Percentiles rank a stretch among this genome's conserved stretches.
Evolutionary conservation across 495 filamentous ascomycete species (phyloP).

Genomic region (Podospora australis): DNA sequence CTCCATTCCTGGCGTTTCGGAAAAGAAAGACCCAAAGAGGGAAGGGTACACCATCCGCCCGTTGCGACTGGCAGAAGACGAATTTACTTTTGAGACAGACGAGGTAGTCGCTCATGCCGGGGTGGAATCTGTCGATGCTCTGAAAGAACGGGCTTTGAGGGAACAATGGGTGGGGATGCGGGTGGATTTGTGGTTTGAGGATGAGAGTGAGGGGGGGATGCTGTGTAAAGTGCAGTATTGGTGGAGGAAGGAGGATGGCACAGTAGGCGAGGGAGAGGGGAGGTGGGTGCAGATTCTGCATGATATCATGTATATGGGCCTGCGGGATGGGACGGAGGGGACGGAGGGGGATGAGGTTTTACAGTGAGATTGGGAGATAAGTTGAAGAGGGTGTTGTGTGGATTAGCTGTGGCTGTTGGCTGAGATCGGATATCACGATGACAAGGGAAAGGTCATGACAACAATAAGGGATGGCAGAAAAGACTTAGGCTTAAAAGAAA

Average conservation of each 20-base stretch:
- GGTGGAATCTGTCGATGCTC: slow-evolving; percentile 5
- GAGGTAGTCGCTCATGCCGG: slow-evolving; percentile 1
- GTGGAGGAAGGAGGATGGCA: slow-evolving; percentile 24
- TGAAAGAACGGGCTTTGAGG: slow-evolving; percentile 4
- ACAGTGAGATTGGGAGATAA: not conserved
- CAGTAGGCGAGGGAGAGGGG: too few species aligned
- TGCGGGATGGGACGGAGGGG: slow-evolving; percentile 17
- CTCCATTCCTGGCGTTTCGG: too few species aligned
- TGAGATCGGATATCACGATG: too few species aligned
- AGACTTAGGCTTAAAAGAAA: too few species aligned
- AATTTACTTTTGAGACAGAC: slow-evolving; percentile 15
- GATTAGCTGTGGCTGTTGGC: too few species aligned
- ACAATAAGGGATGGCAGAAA: too few species aligned
- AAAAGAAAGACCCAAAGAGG: too few species aligned
- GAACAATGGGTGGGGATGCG: slow-evolving; percentile 20
- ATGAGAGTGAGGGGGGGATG: not conserved
- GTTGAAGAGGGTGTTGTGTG: too few species aligned
- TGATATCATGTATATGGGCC: slow-evolving; percentile 21
- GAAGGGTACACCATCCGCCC: slow-evolving; percentile 16
- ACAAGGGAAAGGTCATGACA: too few species aligned
- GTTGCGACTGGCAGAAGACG: slow-evolving; percentile 4
- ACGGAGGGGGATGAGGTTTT: slow-evolving; percentile 2
- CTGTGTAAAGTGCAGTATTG: slow-evolving; percentile 21
- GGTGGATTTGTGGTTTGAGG: slow-evolving; percentile 16
- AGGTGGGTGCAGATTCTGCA: slow-evolving; percentile 19